Conservation (phyloP, 441 rosid genomes). For the Gossypium schwendimanii region DNA sequence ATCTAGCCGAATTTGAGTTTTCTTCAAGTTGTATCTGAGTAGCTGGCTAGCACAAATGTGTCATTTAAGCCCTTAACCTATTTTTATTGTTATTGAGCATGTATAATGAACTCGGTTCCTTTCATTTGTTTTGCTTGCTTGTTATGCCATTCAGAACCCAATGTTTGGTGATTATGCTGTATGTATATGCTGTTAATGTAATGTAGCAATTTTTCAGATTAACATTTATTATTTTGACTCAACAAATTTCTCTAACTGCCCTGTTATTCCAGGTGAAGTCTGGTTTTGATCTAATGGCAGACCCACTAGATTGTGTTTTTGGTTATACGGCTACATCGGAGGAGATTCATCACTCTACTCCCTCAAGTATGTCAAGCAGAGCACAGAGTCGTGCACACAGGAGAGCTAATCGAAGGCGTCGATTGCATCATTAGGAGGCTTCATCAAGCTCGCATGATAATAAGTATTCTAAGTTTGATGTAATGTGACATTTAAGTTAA, state of each 20-base stretch:
- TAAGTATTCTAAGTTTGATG: background rate
- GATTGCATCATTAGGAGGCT: slow-evolving; percentile 29
- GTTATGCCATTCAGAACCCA: background rate
- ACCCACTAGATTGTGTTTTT: slow-evolving; percentile 51
- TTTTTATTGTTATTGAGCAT: background rate
- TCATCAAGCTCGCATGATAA: slow-evolving; percentile 7
- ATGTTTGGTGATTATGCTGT: background rate
- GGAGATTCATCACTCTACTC: slow-evolving; percentile 27
- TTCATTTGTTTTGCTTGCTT: background rate
- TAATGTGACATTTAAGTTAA: background rate
- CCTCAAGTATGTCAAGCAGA: slow-evolving; percentile 22
- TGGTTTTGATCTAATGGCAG: slow-evolving; percentile 30
- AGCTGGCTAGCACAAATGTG: background rate
- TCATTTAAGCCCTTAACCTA: background rate
- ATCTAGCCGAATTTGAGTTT: background rate
- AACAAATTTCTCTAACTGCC: slow-evolving; percentile 7
- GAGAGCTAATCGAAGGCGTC: slow-evolving; percentile 40
- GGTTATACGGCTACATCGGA: slow-evolving; percentile 29
- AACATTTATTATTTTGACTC: background rate
- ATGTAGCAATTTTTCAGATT: background rate
- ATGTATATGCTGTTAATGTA: background rate
- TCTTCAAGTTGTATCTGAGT: background rate
- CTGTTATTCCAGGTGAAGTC: slow-evolving; percentile 29
- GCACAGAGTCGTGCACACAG: slow-evolving; percentile 25
- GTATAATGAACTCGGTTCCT: background rate